Evolutionary conservation across 2,329 filamentous ascomycete genomes (phyloP), one percentile per base, ranked within the genome.

Genomic region (Pseudocercospora macadamiae): DNA sequence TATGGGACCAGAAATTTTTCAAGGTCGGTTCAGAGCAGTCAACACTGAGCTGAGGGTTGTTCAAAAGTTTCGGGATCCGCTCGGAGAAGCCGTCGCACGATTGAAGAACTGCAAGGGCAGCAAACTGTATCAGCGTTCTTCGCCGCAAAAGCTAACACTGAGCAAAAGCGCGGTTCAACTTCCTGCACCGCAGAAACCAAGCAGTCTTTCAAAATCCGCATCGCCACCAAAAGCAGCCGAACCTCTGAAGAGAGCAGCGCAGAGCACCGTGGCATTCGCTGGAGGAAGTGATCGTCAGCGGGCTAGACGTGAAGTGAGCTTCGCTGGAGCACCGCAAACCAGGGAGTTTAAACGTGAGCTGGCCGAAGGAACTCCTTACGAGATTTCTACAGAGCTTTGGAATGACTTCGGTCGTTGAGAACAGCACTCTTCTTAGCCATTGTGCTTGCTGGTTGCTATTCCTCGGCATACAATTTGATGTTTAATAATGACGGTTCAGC

Each of bases 11-110:
- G 70, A 71, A 51, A 67, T 71, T 19, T 73, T 73, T 60, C 70
- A 72, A 54, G 71, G 71, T 26, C 63, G 71, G 36, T 73, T 73
- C 62, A 66, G 69, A 49, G 71, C 70, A 26, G 65, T 72, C 21
- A 70, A 72, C 57, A 70, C 66, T 5, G 71, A 73, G 59, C 56
- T 73, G 32, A 64, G 65, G 49, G 69, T 73, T 12, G 71, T 72
- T 42, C 68, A 72, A 57, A 69, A 69, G 48, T 73, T 70, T 56
- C 70, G 69, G 18, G 68, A 72, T 54, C 71, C 71, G 0, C 62
- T 71, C 37, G 64, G 64, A n/a, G 71, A 73, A 45, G 64, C 69
- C 3, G 51, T 71, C 7, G 53, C 58, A n/a, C 61, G 71, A 6
- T 52, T 73, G 48, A 51, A 58, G 28, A 51, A 37, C 6, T 68